Evolutionary conservation across 2,329 filamentous ascomycete genomes (phyloP), one percentile per base, ranked within the genome.

Genomic region (Trichoderma lentiforme): DNA sequence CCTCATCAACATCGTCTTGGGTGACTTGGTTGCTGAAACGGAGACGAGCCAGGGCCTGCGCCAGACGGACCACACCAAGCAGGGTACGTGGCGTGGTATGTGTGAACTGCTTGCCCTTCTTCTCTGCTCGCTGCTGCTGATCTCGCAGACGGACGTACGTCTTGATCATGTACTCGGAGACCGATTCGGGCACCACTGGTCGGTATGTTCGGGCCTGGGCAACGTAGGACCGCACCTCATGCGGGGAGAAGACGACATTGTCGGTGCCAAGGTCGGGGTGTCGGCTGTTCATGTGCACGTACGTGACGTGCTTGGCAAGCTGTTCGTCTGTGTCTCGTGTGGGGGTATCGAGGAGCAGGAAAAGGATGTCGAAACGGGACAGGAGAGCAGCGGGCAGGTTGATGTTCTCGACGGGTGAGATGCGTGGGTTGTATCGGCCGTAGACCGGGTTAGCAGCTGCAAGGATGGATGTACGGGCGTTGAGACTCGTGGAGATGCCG

Each of bases 331-430:
- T 88, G 76, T 99, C 96, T 74, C 94, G 92, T 21, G 91, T 91
- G 3, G 96, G 95, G 47, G 94, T 97, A 84, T 99, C 96, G 72
- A 99, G 92, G 77, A 99, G 95, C 61, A 99, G 87, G 87, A 98
- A 99, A 76, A 99, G 89, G 76, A 99, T 88, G 81, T 99, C 96
- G 83, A 99, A 99, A 89, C 96, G 93, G 73, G 95, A 98, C 70
- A 99, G 89, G 24, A 99, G 89, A 24, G 96, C 96, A 21, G 96
- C 96, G n/a, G 96, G 96, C 53, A 99, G 90, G 82, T 99, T 99
- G 84, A 99, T 99, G 83, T 99, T 99, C 82, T 99, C 96, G 30
- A 99, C 95, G 0, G 96, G 96, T 0, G 95, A 98, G 77, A 99
- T 92, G 74, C 94, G 93, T 71, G 96, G 96, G 84, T 99, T 99